Evolutionary conservation across 2,329 filamentous ascomycete species (phyloP).

Genomic region (Sarocladium kiliense): DNA sequence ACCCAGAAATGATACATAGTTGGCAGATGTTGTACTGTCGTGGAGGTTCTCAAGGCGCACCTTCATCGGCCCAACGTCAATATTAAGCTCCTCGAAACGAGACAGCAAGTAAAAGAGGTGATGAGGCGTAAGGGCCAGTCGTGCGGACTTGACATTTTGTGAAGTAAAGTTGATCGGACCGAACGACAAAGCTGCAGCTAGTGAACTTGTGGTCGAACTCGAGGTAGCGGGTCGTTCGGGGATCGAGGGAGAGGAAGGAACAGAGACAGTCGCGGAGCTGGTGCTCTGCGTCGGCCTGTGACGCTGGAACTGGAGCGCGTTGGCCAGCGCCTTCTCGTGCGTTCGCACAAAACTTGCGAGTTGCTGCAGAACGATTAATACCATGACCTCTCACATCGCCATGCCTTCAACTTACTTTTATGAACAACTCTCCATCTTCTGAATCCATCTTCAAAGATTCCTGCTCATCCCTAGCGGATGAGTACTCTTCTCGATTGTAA

Average conservation of each 20-base stretch:
- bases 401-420: slow-evolving; percentile 58
- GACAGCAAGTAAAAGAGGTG: slow-evolving; percentile 96
- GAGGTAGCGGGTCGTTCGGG: slow-evolving; percentile 60
- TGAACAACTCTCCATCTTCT: slow-evolving; percentile 84
- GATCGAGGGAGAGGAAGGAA: slow-evolving; percentile 51
- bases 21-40: slow-evolving; percentile 76
- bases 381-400: neutral
- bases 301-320: slow-evolving; percentile 77
- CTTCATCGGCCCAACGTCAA: slow-evolving; percentile 92
- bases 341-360: slow-evolving; percentile 93
- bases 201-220: slow-evolving; percentile 64
- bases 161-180: slow-evolving; percentile 82
- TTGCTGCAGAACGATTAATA: slow-evolving; percentile 56
- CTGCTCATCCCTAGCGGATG: neutral
- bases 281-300: slow-evolving; percentile 65
- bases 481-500: too few relatives aligned
- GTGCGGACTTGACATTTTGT: slow-evolving; percentile 79
- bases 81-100: slow-evolving; percentile 87
- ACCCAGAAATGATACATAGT: slow-evolving; percentile 93
- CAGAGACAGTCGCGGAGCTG: slow-evolving; percentile 43
- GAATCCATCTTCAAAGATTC: slow-evolving; percentile 59
- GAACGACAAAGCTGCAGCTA: slow-evolving; percentile 82
- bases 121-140: slow-evolving; percentile 88
- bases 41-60: slow-evolving; percentile 92
- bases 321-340: slow-evolving; percentile 94